Base-by-base conservation (phyloP, 805 yeast species). In the Yamadazyma insecticola region DNA sequence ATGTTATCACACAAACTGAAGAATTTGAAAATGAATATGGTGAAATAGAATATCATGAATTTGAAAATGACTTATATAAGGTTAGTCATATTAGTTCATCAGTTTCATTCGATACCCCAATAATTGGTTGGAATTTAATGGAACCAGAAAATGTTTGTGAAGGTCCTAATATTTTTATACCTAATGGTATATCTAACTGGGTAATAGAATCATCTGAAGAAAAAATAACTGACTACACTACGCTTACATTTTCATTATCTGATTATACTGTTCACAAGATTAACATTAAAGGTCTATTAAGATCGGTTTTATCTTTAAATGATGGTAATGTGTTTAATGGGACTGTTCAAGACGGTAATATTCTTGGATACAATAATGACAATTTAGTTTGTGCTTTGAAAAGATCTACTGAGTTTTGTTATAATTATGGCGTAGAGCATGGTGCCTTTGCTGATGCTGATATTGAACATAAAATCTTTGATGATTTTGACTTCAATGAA, bases 131-230 rank as follows among this genome's bases (percentile, higher is more conserved):
- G 59, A 30, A 41, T 24, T 32, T 41, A 18, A 38, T 49, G 23
- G 32, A 34, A 16, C 50, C 50, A 12, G 27, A 37, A 15, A 40
- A 48, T 5, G 36, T 55, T 7, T 64, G 66, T 39, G 28, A 22
- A 9, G 58, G 53, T n/a, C 50, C 58, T 8, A 59, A 55, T 32
- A 53, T 54, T 5, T 40, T 61, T 17, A 53, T 60, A 16, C 67
- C 67, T 0, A 61, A 60, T 44, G 64, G 64, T 5, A 49, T 61
- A 12, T 47, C 57, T 8, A 39, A 37, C n/a, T 58, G 63, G 63
- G 35, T 20, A 3, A 15, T 52, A 5, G 36, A 36, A 11, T 5
- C 3, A 2, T 17, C 24, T 6, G 32, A 25, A 2, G 26, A 19
- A 6, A 15, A 16, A 3, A 26, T 34, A 22, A 45, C 49, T 6